phyloP scores from a whole-genome alignment of 2,329 filamentous ascomycete species.

The Colletotrichum orchidophilum region DNA sequence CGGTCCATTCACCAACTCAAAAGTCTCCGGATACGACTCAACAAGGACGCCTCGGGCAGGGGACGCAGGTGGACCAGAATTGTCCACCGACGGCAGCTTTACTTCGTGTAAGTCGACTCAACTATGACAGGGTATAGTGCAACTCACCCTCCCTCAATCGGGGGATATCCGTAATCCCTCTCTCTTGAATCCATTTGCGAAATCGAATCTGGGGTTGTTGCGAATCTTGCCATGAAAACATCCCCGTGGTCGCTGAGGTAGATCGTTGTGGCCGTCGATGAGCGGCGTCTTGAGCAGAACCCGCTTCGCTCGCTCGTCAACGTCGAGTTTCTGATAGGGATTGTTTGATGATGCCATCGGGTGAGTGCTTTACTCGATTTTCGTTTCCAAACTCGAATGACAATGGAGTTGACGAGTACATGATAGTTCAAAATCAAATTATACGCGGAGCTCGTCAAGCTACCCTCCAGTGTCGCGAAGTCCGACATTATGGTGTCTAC shows the following conservation, averaged over 20 bases:
- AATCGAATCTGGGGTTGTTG: conserved; percentile 44
- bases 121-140: neutral
- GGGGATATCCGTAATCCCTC: conserved; percentile 45
- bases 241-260: conserved; percentile 40
- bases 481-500: neutral
- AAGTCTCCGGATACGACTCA: conserved; percentile 37
- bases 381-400: neutral
- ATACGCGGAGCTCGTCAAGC: neutral
- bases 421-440: neutral
- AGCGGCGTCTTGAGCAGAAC: conserved; percentile 41
- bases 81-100: conserved; percentile 40
- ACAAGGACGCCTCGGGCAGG: conserved; percentile 36
- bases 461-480: neutral
- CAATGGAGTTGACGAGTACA: neutral
- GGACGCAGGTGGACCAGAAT: conserved; percentile 44
- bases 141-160: conserved; percentile 35
- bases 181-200: conserved; percentile 42
- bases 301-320: conserved; percentile 42
- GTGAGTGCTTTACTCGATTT: neutral
- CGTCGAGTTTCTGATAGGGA: conserved; percentile 20
- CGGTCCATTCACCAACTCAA: conserved; percentile 39
- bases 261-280: conserved; percentile 48
- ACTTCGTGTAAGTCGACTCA: neutral
- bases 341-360: conserved; percentile 6
- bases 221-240: conserved; percentile 44